Base-by-base conservation (phyloP, 768 basidiomycete species). In the Rhodotorula sphaerocarpa region DNA sequence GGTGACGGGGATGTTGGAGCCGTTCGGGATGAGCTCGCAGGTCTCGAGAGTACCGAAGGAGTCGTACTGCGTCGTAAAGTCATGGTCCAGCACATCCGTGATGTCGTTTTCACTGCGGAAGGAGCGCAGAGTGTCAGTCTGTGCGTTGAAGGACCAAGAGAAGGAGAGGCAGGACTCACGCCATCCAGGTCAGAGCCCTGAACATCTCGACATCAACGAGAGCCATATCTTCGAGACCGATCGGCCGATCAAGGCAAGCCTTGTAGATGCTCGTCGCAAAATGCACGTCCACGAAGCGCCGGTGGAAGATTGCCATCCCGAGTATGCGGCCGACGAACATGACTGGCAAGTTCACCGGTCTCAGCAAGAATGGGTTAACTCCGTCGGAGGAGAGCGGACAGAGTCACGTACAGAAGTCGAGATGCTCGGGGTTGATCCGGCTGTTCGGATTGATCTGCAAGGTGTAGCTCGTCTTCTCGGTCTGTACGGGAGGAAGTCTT, bases 221-320 rank as follows among this genome's bases (percentile, higher is more conserved):
- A 79, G 97, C 95, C 70, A 99, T 78, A 77, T 99, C 95, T 6
- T 86, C 83, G 42, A 97, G 76, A 0, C 86, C 87, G 34, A 97
- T 91, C 78, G 95, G 93, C 81, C 97, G 97, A 80, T 87, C 89
- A 73, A 99, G 75, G 58, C 96, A 92, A 90, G 97, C 96, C 81
- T 97, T 99, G 83, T 99, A 97, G 81, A 99, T 95, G 73, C 88
- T 88, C 74, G 92, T 90, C 70, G 97, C 95, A 34, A 99, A 99
- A 80, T 97, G 97, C 28, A 92, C 95, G 70, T 99, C 95, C 68
- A 99, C 78, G 85, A 97, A 97, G 15, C 95, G 88, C 59, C 95
- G 85, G 75, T 97, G 95, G 85, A 97, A 99, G 75, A 99, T 96
- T 66, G 89, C 93, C 46, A 97, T 82, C 48, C 95, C 95, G 57